A percentile compares a stretch with the other conserved stretches of the same genome.
phyloP scores from a whole-genome alignment of 805 yeast species.

The Hagleromyces aurorensis region DNA sequence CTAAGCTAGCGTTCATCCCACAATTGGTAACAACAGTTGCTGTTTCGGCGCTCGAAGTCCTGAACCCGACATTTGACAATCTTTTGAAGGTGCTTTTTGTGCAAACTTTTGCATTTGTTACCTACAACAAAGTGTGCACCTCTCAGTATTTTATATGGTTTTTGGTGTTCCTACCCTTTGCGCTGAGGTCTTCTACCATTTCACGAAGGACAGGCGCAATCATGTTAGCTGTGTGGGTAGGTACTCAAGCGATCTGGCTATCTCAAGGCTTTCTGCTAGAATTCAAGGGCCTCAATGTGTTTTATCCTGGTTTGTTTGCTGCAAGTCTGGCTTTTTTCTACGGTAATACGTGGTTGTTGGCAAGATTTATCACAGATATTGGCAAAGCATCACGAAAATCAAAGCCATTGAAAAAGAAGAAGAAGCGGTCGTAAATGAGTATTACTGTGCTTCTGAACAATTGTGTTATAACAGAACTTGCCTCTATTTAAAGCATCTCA shows the following conservation, averaged over 20 bases:
- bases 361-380: conserved; percentile 44
- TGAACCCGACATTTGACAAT: conserved; percentile 29
- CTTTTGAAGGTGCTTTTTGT: conserved; percentile 53
- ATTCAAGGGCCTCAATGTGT: conserved; percentile 63
- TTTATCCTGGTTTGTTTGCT: conserved; percentile 48
- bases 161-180: conserved; percentile 74
- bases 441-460: too few relatives aligned
- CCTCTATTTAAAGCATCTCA: too few relatives aligned
- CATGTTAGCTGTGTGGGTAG: conserved; percentile 52
- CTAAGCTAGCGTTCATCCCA: conserved; percentile 69
- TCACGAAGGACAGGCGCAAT: conserved; percentile 34
- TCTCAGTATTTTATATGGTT: conserved; percentile 97
- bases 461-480: too few relatives aligned
- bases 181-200: conserved; percentile 40
- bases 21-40: conserved; percentile 45
- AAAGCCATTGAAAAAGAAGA: neutral
- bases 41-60: conserved; percentile 17
- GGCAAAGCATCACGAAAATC: conserved; percentile 2
- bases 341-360: conserved; percentile 53
- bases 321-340: conserved; percentile 53
- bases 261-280: conserved; percentile 71
- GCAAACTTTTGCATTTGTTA: conserved; percentile 70
- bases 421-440: neutral
- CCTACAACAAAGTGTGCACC: conserved; percentile 78
- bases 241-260: conserved; percentile 72